Evolutionary conservation across 177 flowering plant species (phyloP), one percentile per base, ranked within the genome.

Genomic region (Vitis hybrid): DNA sequence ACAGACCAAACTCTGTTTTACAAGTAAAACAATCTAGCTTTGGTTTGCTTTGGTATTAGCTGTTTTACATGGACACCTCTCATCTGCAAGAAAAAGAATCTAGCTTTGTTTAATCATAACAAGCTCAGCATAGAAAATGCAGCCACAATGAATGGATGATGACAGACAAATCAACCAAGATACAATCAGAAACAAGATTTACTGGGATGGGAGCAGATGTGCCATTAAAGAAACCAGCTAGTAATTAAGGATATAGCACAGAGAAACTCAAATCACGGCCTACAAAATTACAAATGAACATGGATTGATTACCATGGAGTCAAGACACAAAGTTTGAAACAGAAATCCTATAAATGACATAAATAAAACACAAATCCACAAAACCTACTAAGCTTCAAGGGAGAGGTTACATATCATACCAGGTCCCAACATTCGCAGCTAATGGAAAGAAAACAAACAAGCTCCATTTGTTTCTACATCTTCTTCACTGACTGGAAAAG

Each of bases 391-490:
- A 51, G 53, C 76, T 62, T 66, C 57, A 69, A 56, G 62, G 15
- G 64, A 51, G 71, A 56, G 70, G 39, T 18, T 56, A 79, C 73
- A 69, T 52, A 62, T n/a, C 77, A 79, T 57, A 71, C 76, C 75
- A 69, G 69, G 48, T 58, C 60, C 60, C 65, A 51, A 70, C 22
- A 66, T 60, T 59, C 26, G 33, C 66, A 11, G 56, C 76, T 64
- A 33, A 62, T 19, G 33, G 33, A 59, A 62, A 53, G 52, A 60
- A 67, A 67, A 22, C 52, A 65, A 62, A 50, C 64, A 63, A 65
- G 76, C 66, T 66, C 53, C 74, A 55, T 13, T 33, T 9, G 10
- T 18, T 22, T 66, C 63, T 29, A 55, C 60, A 61, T 53, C 59
- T 62, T 59, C 71, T 60, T 64, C 65, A 51, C 19, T 9, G 5